Evolutionary conservation across 2,329 filamentous ascomycete genomes (phyloP).

Genomic region (Scedosporium minutisporum): DNA sequence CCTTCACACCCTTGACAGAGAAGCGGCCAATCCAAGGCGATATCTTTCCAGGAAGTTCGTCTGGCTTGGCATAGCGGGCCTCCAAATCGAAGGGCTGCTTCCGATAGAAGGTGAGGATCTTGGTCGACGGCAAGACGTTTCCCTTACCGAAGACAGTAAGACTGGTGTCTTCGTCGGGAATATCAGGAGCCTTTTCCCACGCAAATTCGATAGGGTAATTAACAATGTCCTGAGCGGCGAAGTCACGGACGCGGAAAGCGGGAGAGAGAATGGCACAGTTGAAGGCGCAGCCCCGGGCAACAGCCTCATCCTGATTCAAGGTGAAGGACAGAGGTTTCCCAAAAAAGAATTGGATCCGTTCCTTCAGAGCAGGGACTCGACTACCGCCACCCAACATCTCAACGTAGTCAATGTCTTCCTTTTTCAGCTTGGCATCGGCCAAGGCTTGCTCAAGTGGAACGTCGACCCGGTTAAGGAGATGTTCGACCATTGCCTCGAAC

Average conservation of each 20-base stretch:
- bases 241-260: constrained; percentile 97
- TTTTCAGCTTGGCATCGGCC: constrained; percentile 81
- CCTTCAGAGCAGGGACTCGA: constrained; percentile 88
- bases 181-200: constrained; percentile 98
- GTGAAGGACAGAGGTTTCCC: constrained; percentile 90
- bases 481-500: constrained; percentile 82
- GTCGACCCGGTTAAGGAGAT: constrained; percentile 65
- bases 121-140: constrained; percentile 94
- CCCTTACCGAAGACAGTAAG: constrained; percentile 96
- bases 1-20: constrained; percentile 95
- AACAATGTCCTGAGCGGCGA: constrained; percentile 93
- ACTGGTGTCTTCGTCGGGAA: constrained; percentile 95
- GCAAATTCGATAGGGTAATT: constrained; percentile 97
- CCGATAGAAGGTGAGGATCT: constrained; percentile 98
- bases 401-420: constrained; percentile 85
- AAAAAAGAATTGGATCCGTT: constrained; percentile 82
- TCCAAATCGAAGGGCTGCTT: constrained; percentile 97
- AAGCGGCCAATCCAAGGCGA: constrained; percentile 96
- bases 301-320: constrained; percentile 94
- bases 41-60: constrained; percentile 76
- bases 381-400: constrained; percentile 93
- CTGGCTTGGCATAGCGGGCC: constrained; percentile 83
- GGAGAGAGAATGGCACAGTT: constrained; percentile 95
- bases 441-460: constrained; percentile 81
- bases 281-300: constrained; percentile 92